Evolutionary conservation across 495 filamentous ascomycete genomes (phyloP), one percentile per base, ranked within the genome.

Genomic region (Rhypophila decipiens): DNA sequence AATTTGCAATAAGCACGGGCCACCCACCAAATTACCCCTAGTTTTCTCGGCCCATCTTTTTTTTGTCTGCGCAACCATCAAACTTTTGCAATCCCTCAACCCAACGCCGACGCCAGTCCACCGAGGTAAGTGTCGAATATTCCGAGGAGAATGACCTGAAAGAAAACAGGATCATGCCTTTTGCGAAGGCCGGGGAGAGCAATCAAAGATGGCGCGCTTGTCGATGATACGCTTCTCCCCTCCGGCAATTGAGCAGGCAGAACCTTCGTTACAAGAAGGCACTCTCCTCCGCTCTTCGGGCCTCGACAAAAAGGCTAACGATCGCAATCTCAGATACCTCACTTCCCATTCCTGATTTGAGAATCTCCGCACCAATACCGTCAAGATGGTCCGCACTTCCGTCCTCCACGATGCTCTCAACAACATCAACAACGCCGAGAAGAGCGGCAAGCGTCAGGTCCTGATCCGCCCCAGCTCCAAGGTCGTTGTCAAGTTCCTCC

Each of bases 371-470:
- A 42, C 50, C 58, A 44, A 58, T 70, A 60, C 74, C 80, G 80
- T 67, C 79, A 96, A 82, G 67, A 98, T 97, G 93, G 90, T 96
- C 75, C 88, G 86, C 75, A 96, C 93, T 60, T 94, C 87, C 66
- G 90, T 95, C 68, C 89, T 98, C 67, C 94, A 97, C 79, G 93
- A 97, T 85, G 88, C 90, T 70, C 88, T 98, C 59, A 97, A 97
- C 70, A 81, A 84, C 79, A 95, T 98, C 84, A 97, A 98, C 87
- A 98, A 97, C 70, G 93, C 93, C 78, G 93, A 98, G 82, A 96
- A 97, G 84, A 78, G 84, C 58, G 93, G 93, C 69, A 96, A 96
- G 84, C 88, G 93, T 59, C 93, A 98, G 75, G 93, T 96, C 59
- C 70, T 97, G 60, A 94, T 98, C 78, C 81, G 90, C 53, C 93